Evolutionary conservation across 305 asterid genomes (phyloP).

Genomic region (Nicotiana rustica): DNA sequence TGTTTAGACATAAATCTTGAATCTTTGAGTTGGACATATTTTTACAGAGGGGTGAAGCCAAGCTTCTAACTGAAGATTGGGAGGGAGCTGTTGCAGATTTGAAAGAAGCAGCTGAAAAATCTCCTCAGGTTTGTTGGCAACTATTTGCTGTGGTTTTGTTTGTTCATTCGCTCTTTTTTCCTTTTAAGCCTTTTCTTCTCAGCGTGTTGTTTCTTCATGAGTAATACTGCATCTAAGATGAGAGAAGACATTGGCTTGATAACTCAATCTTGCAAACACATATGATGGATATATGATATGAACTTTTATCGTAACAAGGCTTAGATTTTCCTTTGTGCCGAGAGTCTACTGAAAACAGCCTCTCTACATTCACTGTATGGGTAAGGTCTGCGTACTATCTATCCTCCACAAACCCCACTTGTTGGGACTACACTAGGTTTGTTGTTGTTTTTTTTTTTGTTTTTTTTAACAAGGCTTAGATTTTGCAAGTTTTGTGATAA

Average conservation of each 20-base stretch:
- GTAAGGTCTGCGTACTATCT: no score
- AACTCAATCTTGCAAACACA: background rate
- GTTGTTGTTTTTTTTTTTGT: no score
- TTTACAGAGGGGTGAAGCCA: constrained; percentile 93
- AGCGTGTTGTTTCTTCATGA: background rate
- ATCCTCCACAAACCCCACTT: no score
- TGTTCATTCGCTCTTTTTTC: background rate
- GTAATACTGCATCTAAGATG: background rate
- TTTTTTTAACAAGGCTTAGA: background rate
- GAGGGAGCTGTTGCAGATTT: constrained; percentile 95
- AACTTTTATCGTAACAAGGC: background rate
- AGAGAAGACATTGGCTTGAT: constrained; percentile 6
- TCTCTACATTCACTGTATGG: no score
- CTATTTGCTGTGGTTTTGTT: background rate
- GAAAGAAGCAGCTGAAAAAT: constrained; percentile 86
- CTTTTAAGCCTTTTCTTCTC: background rate
- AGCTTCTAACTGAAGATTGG: constrained; percentile 90
- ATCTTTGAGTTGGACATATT: background rate
- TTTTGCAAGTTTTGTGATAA: background rate
- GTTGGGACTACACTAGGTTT: no score
- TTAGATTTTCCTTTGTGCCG: no score
- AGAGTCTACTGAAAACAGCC: no score
- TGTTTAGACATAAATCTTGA: constrained; percentile 2
- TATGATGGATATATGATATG: constrained; percentile 4
- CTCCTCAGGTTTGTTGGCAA: constrained; percentile 75